Evolutionary conservation across 225 moss, liverwort and hornwort species (phyloP).

Genomic region (Polytrichum commune): DNA sequence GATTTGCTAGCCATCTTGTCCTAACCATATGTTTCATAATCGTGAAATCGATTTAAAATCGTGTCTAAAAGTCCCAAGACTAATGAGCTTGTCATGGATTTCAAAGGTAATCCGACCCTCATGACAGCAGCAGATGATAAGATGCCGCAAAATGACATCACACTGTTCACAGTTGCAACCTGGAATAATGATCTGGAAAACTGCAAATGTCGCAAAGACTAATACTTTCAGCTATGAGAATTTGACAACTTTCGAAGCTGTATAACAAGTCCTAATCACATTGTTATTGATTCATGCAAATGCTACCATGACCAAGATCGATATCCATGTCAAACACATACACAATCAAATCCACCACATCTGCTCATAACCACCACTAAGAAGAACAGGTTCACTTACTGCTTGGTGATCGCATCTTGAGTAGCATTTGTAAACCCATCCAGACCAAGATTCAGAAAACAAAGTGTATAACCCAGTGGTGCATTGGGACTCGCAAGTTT

Average conservation of each 20-base stretch:
- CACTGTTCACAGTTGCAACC: neutral
- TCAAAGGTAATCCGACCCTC: neutral
- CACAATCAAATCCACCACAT: neutral
- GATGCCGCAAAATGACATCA: neutral
- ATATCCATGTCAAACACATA: no score
- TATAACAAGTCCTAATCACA: no score
- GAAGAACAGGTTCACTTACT: slow-evolving; percentile 27
- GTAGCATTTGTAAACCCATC: slow-evolving; percentile 97
- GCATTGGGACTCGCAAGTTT: slow-evolving; percentile 81
- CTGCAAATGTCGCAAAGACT: no score
- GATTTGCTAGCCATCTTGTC: no score
- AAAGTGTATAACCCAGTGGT: slow-evolving; percentile 81
- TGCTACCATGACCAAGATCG: no score
- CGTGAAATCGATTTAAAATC: no score
- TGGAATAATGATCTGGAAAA: neutral
- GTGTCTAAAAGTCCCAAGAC: no score
- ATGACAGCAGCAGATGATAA: neutral
- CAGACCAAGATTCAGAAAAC: slow-evolving; percentile 77
- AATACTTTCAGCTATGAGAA: no score
- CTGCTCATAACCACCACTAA: neutral
- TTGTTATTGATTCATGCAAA: no score
- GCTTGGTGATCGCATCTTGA: slow-evolving; percentile 80
- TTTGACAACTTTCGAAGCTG: no score
- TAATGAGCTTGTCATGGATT: no score
- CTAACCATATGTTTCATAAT: no score